Evolutionary conservation across 345 rosid genomes (phyloP), one percentile per base, ranked within the genome.

Genomic region (Euphorbia peplus): DNA sequence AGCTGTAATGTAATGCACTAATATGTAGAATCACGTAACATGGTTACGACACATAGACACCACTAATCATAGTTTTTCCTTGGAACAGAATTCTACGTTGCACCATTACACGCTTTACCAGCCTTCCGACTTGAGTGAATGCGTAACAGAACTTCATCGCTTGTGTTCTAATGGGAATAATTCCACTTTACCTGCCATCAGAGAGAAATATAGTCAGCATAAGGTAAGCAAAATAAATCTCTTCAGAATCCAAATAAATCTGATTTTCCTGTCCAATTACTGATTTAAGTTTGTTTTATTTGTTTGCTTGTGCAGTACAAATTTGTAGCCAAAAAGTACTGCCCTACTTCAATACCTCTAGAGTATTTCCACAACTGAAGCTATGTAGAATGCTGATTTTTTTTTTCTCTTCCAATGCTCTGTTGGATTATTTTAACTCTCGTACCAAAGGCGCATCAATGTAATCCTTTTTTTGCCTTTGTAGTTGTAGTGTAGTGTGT

Each of bases 161-260:
- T 73, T 93, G 41, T 91, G 86, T 68, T 78, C 78, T 46, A 77
- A 69, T 74, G 68, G 68, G 75, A 78, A 82, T 24, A 75, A 75
- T 72, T 77, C 86, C 18, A 84, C 82, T 25, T 75, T 88, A 64
- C 90, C 90, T 12, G 93, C 98, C 55, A 68, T 93, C 59, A 84
- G 93, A 68, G 96, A 91, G 78, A 93, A 93, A 74, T 91, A 91
- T 76, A 87, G 90, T 76, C 96, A 85, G 62, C 95, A 93, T 59
- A 93, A 89, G 84, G 98, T 93, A 81, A 81, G 55, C 48, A n/a
- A n/a, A n/a, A n/a, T 69, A 4, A 28, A 29, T 13, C 42, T 8
- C 30, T 6, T 0, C 59, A 35, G 4, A 13, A 9, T 68, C 15
- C 54, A n/a, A n/a, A n/a, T n/a, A n/a, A n/a, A n/a, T n/a, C n/a